Evolutionary conservation across 2,329 filamentous ascomycete species (phyloP).

Genomic region (Orbilia brochopaga): DNA sequence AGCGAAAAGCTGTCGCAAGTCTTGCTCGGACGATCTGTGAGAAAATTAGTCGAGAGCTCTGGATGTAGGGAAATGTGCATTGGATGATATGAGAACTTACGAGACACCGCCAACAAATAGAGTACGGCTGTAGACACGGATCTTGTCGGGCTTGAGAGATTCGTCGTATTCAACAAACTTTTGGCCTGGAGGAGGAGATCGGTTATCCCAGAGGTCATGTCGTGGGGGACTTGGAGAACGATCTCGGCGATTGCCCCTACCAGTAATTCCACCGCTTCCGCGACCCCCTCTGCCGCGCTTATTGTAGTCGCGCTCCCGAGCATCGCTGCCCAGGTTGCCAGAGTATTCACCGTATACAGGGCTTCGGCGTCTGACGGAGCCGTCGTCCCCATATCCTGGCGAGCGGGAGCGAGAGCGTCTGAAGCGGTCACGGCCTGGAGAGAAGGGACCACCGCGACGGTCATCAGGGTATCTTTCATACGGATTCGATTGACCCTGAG

Average conservation of each 20-base stretch:
- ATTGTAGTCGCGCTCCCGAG: conserved; percentile 64
- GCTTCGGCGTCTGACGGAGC: conserved; percentile 62
- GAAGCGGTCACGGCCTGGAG: conserved; percentile 58
- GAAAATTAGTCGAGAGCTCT: conserved; percentile 55
- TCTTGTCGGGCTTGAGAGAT: conserved; percentile 73
- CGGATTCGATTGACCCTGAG: conserved; percentile 9
- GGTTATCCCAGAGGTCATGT: conserved; percentile 52
- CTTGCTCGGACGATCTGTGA: conserved; percentile 73
- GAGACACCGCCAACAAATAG: conserved; percentile 96
- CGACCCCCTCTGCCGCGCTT: conserved; percentile 65
- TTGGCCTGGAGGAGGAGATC: conserved; percentile 58
- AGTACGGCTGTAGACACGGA: conserved; percentile 90
- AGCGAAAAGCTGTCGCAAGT: conserved; percentile 79
- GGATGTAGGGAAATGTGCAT: neutral
- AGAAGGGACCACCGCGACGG: conserved; percentile 41
- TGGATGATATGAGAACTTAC: conserved; percentile 62
- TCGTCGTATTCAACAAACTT: conserved; percentile 85
- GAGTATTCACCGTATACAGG: conserved; percentile 76
- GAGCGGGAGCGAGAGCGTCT: conserved; percentile 79
- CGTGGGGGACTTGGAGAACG: conserved; percentile 81
- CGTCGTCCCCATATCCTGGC: conserved; percentile 74
- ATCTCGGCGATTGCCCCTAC: conserved; percentile 61
- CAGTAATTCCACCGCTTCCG: conserved; percentile 63
- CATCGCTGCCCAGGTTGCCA: conserved; percentile 69
- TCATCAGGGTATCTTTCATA: conserved; percentile 43